A percentile compares a stretch with the other conserved stretches of the same genome.
phyloP scores from a whole-genome alignment of 495 filamentous ascomycete genomes.

The Penicillium fimorum region DNA sequence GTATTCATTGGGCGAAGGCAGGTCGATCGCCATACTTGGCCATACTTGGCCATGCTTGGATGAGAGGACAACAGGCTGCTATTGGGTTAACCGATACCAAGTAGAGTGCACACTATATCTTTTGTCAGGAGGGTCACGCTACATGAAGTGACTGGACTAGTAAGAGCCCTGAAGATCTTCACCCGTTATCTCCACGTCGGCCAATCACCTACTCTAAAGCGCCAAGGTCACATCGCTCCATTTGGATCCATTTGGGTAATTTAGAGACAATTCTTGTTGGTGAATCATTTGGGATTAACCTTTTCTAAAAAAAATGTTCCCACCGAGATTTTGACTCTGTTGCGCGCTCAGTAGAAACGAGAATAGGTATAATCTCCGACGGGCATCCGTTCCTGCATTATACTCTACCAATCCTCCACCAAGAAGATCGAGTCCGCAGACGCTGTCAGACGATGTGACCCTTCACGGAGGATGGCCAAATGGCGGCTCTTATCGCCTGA shows the following conservation, averaged over 20 bases:
- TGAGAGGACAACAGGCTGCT: background rate
- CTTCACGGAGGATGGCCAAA: constrained; percentile 8
- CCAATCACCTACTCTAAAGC: constrained; percentile 17
- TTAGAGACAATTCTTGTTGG: background rate
- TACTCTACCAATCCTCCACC: background rate
- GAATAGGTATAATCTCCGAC: constrained; percentile 7
- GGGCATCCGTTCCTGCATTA: constrained; percentile 11
- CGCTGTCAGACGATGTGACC: constrained; percentile 14
- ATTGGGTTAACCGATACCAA: constrained; percentile 1
- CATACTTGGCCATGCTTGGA: constrained; percentile 1
- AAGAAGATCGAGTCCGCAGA: too few species aligned
- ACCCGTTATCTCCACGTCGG: constrained; percentile 22
- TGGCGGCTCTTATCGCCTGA: background rate
- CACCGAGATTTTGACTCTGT: background rate
- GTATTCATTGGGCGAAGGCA: constrained; percentile 19
- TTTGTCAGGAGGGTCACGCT: background rate
- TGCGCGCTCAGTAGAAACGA: background rate
- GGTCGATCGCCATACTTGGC: constrained; percentile 22
- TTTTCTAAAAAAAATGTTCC: background rate
- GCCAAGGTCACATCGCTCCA: constrained; percentile 23
- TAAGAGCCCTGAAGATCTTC: constrained; percentile 25
- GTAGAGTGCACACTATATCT: background rate
- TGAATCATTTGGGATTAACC: constrained; percentile 10
- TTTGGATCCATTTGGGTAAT: too few species aligned
- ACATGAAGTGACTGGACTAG: background rate